A percentile compares a stretch with the other conserved stretches of the same genome.
These are phyloP conservation scores for Pseudogymnoascus sp. DNA, from an alignment of 2,329 filamentous ascomycete species.

Conservation along the genomic window DNA sequence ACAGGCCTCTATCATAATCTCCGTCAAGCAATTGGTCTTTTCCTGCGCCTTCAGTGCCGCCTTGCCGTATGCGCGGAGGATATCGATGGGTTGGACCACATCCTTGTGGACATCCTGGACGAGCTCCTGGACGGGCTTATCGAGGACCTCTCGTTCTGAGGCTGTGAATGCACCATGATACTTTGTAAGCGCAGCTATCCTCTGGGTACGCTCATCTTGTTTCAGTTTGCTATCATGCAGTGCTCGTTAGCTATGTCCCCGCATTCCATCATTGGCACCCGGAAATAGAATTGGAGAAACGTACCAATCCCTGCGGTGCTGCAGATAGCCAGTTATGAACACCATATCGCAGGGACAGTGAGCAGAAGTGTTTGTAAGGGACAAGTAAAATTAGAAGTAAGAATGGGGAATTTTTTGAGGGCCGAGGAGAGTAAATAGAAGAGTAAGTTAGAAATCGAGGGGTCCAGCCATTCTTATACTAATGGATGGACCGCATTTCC, in stretches of 20 bases:
- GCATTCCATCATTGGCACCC: neutral
- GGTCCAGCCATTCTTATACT: neutral
- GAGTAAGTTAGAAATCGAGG: neutral
- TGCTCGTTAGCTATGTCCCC: neutral
- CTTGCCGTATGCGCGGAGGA: constrained; percentile 82
- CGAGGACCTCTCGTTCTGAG: constrained; percentile 57
- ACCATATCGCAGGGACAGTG: constrained; percentile 22
- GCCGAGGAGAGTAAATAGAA: neutral
- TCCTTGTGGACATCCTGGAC: constrained; percentile 71
- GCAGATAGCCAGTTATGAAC: constrained; percentile 26
- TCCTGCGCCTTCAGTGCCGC: constrained; percentile 74
- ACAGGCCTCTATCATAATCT: constrained; percentile 71
- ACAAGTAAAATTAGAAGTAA: neutral
- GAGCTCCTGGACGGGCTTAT: constrained; percentile 66
- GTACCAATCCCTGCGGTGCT: constrained; percentile 27
- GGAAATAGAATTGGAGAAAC: constrained; percentile 10
- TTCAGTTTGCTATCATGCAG: constrained; percentile 57
- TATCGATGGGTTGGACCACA: constrained; percentile 54
- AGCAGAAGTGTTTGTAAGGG: neutral
- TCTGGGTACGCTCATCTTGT: constrained; percentile 62
- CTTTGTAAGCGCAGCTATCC: constrained; percentile 56
- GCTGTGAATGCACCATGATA: constrained; percentile 60
- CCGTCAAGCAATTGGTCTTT: constrained; percentile 83
- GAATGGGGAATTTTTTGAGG: neutral
- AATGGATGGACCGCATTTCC: neutral